Conservation (phyloP, 208 protist genomes). For the Acanthamoeba culbertsoni region DNA sequence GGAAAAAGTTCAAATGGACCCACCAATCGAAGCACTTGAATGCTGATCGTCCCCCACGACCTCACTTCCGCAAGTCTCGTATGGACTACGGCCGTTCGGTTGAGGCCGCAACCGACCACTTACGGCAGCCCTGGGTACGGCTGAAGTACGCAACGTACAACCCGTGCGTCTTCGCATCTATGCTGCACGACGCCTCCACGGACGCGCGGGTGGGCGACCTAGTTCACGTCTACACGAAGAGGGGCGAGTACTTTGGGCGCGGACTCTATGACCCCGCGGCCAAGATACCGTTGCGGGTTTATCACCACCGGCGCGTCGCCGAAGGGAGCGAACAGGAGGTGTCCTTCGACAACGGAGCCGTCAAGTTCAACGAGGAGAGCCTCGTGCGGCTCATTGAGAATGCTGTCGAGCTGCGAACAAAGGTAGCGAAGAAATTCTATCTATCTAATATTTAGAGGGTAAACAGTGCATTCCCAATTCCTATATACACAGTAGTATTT, state of each 20-base stretch:
- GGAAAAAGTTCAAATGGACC: background rate
- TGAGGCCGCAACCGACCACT: background rate
- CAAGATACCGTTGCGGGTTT: background rate
- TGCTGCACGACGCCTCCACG: background rate
- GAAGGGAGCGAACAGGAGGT: too few relatives aligned
- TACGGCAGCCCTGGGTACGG: background rate
- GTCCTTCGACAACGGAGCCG: background rate
- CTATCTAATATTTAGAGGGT: too few relatives aligned
- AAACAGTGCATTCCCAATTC: too few relatives aligned
- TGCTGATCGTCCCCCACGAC: background rate
- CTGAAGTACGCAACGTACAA: slow-evolving; percentile 10
- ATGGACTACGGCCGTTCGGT: background rate
- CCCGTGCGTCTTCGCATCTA: slow-evolving; percentile 4
- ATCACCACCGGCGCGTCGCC: background rate
- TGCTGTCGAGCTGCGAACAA: background rate
- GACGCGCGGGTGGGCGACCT: background rate
- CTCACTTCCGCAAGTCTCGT: background rate
- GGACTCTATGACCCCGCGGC: background rate
- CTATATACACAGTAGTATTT: too few relatives aligned
- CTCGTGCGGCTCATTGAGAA: background rate
- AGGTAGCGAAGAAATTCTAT: background rate
- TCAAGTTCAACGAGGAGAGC: background rate
- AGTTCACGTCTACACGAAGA: slow-evolving; percentile 5
- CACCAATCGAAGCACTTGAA: background rate
- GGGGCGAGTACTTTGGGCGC: slow-evolving; percentile 14